Conservation (phyloP, 2,329 filamentous ascomycete genomes). For the Alternaria alternata region DNA sequence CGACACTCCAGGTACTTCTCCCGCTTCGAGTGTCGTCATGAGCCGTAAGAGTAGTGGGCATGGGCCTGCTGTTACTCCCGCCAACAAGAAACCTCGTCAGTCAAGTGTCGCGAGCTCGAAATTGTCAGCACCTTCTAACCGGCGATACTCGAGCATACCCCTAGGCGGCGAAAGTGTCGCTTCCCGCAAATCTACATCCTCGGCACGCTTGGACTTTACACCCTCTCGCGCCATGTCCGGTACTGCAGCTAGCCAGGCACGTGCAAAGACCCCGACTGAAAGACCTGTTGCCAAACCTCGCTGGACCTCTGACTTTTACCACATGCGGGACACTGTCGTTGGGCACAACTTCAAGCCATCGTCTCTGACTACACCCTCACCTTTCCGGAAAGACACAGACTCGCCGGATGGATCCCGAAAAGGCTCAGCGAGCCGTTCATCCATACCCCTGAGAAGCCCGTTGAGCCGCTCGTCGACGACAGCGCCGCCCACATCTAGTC, state of each 20-base stretch:
- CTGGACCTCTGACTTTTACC: constrained; percentile 49
- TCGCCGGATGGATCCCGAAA: constrained; percentile 30
- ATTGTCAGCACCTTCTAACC: constrained; percentile 52
- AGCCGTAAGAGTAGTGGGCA: constrained; percentile 61
- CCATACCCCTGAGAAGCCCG: constrained; percentile 48
- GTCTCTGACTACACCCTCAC: constrained; percentile 46
- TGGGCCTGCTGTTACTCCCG: constrained; percentile 55
- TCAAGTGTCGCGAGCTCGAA: constrained; percentile 56
- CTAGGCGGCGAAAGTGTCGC: constrained; percentile 29
- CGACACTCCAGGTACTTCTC: constrained; percentile 68
- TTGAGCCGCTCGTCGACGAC: constrained; percentile 38
- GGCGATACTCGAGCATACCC: constrained; percentile 60
- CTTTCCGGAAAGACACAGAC: constrained; percentile 34
- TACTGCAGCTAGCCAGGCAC: constrained; percentile 36
- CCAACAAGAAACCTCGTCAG: constrained; percentile 56
- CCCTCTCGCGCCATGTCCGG: constrained; percentile 36
- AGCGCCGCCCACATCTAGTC: constrained; percentile 31
- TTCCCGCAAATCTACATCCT: constrained; percentile 32
- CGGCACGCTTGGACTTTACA: constrained; percentile 28
- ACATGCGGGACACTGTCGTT: constrained; percentile 49
- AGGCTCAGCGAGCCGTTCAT: constrained; percentile 39
- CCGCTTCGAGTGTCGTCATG: constrained; percentile 70
- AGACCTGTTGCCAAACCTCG: constrained; percentile 44
- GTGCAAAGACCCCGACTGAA: constrained; percentile 40
- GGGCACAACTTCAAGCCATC: constrained; percentile 52